Evolutionary conservation across 2,329 filamentous ascomycete genomes (phyloP).

Genomic region (Sporothrix globosa): DNA sequence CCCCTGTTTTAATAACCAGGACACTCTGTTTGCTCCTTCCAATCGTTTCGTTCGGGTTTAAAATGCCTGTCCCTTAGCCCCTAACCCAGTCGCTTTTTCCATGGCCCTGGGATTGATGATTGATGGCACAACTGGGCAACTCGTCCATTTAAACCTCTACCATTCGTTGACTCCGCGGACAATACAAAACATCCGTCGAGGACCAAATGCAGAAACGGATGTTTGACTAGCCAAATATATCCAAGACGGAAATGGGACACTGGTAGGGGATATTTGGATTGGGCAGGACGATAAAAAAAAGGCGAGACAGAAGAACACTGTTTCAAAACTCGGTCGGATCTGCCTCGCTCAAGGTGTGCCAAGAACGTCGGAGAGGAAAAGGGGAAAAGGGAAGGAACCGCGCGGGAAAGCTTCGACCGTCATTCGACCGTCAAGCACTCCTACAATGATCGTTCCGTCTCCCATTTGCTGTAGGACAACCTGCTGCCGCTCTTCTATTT

Average conservation of each 20-base stretch:
- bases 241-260: not conserved
- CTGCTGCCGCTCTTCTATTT: not conserved
- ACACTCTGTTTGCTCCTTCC: not conserved
- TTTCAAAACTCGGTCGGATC: constrained; percentile 34
- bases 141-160: not conserved
- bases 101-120: constrained; percentile 13
- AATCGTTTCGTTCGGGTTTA: constrained; percentile 17
- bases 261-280: not conserved
- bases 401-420: not conserved
- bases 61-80: constrained; percentile 13
- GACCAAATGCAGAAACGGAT: not conserved
- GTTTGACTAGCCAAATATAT: not conserved
- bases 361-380: not conserved
- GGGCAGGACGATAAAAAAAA: not conserved
- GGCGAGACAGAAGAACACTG: constrained; percentile 13
- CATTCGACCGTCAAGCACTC: not conserved
- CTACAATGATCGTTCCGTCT: not conserved
- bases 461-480: not conserved
- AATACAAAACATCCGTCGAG: not conserved
- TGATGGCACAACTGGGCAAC: not conserved
- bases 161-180: not conserved
- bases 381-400: not conserved
- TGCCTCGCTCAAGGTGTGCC: constrained; percentile 24
- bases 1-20: not conserved
- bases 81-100: constrained; percentile 15